Evolutionary conservation across 2,329 filamentous ascomycete genomes (phyloP).

Genomic region (Calonectria pseudoturangicola): DNA sequence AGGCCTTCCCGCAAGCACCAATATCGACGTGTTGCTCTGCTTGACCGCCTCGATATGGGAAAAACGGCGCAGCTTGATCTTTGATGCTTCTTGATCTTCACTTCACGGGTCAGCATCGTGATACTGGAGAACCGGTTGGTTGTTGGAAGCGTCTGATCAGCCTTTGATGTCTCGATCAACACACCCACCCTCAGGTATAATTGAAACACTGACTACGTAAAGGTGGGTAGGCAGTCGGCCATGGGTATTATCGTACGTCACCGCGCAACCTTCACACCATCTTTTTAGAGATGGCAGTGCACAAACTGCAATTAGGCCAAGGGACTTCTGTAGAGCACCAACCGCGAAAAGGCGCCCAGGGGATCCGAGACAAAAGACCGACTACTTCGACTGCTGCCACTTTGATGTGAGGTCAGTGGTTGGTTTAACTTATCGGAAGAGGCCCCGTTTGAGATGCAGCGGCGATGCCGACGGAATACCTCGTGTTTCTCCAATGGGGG

Average conservation of each 20-base stretch:
- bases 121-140: not conserved
- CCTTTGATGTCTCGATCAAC: not conserved
- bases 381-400: not conserved
- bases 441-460: not conserved
- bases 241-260: not conserved
- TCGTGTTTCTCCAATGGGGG: not conserved
- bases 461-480: not conserved
- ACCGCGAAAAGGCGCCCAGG: not conserved
- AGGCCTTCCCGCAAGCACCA: not conserved
- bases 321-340: not conserved
- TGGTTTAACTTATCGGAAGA: not conserved
- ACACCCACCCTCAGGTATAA: not conserved
- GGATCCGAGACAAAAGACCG: constrained; percentile 17
- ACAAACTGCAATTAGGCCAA: not conserved
- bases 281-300: not conserved
- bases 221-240: not conserved
- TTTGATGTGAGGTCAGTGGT: not conserved
- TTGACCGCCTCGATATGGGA: not conserved
- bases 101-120: not conserved
- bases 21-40: not conserved
- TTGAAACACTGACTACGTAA: not conserved
- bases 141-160: not conserved
- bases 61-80: not conserved
- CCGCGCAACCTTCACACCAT: not conserved
- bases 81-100: not conserved